A percentile compares a stretch with the other conserved stretches of the same genome.
Conservation (phyloP, 2,329 filamentous ascomycete genomes). For the Calonectria naviculata region DNA sequence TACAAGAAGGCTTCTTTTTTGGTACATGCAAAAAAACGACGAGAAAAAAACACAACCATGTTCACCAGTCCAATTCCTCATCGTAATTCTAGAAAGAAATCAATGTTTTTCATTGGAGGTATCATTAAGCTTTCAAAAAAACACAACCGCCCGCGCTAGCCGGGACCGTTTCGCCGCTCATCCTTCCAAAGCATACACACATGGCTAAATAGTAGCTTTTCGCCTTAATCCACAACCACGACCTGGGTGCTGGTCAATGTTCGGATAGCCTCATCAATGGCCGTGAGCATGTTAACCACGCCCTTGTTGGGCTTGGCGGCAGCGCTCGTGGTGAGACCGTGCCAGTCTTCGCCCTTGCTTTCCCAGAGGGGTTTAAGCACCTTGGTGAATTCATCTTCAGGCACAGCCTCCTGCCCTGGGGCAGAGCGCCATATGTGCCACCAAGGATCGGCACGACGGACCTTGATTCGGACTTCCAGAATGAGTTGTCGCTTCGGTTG, state of each 20-base stretch:
- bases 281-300: conserved; percentile 59
- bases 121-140: conserved; percentile 45
- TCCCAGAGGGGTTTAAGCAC: conserved; percentile 59
- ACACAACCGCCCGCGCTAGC: conserved; percentile 35
- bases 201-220: conserved; percentile 4
- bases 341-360: conserved; percentile 56
- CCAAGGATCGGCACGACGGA: conserved; percentile 59
- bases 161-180: conserved; percentile 32
- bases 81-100: conserved; percentile 22
- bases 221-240: conserved; percentile 35
- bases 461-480: conserved; percentile 63
- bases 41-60: conserved; percentile 6
- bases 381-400: conserved; percentile 49
- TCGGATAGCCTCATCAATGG: conserved; percentile 60
- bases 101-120: conserved; percentile 41
- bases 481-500: conserved; percentile 51
- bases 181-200: conserved; percentile 28
- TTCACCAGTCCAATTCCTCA: not conserved
- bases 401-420: conserved; percentile 17
- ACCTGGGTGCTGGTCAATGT: conserved; percentile 36
- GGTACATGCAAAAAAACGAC: conserved; percentile 23
- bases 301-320: conserved; percentile 53
- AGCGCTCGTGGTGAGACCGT: conserved; percentile 59
- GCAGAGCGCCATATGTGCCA: conserved; percentile 62
- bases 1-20: conserved; percentile 18